Conservation (phyloP, 2,329 filamentous ascomycete species). For the Sporothrix variecibatus region DNA sequence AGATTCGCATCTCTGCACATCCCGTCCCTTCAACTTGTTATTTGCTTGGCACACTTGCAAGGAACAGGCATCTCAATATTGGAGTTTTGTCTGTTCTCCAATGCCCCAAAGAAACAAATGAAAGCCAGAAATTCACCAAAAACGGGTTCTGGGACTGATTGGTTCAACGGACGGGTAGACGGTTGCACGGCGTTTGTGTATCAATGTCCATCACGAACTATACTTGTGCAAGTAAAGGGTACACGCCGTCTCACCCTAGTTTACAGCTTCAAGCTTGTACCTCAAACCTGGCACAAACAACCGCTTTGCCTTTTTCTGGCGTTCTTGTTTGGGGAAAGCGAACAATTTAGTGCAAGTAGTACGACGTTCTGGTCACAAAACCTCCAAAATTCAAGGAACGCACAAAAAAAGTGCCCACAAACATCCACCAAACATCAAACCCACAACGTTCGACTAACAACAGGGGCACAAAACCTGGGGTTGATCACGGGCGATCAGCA, state of each 20-base stretch:
- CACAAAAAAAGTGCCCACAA: neutral
- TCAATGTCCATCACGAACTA: neutral
- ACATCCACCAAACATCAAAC: neutral
- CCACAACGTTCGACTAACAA: neutral
- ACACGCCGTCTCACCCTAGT: neutral
- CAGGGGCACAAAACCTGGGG: neutral
- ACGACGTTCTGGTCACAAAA: neutral
- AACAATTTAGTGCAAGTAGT: neutral
- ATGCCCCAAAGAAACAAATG: neutral
- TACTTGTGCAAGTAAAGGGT: neutral
- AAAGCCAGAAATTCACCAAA: neutral
- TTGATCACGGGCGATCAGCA: conserved; percentile 13
- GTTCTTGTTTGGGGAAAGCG: neutral
- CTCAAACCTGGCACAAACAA: conserved; percentile 1
- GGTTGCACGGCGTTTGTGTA: neutral
- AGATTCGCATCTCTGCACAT: neutral
- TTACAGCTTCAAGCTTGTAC: neutral
- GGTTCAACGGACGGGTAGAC: neutral
- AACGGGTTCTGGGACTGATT: neutral
- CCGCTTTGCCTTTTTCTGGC: conserved; percentile 12
- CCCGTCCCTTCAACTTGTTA: neutral
- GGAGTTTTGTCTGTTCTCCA: neutral
- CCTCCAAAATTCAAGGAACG: neutral
- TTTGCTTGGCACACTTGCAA: neutral
- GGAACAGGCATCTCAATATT: neutral